Base-by-base conservation (phyloP, 352 stramenopile species). In the Globisporangium nodosum region DNA sequence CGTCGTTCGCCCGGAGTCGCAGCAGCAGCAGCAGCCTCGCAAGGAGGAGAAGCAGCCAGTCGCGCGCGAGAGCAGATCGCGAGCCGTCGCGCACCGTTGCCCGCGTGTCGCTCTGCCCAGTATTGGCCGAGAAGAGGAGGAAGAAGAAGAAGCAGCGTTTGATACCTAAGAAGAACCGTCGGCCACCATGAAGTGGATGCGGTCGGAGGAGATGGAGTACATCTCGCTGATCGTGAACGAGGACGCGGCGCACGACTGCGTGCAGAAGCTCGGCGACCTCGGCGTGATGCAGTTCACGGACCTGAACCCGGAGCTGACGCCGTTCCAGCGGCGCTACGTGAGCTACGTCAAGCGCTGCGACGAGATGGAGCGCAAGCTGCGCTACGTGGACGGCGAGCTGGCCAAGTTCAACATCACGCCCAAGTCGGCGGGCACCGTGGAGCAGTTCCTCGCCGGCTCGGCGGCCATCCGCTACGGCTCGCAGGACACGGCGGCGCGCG, bases 251-350 rank as follows among this genome's bases (percentile, higher is more conserved):
- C 96, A 99, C 76, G 89, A 98, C 73, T 98, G 92, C 69, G 85
- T 99, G 48, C 91, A 97, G 68, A 97, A 98, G 67, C 83, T 99
- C 7, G 97, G 96, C 53, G 93, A 96, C 54, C 68, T 99, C 24
- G 96, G 96, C 35, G 94, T 97, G 20, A 93, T 99, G 64, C 94
- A 99, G 69, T 99, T 99, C 74, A 99, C 96, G n/a, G 97, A 99
- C 74, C 70, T 99, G 58, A 99, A 99, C 77, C 96, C 95, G 49
- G 96, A 99, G 55, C 85, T 98, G 57, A 99, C 97, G 62, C 91
- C 96, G 11, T 99, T 99, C 78, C 97, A 99, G 79, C 96, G 97
- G 53, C 94, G 96, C 58, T 99, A 99, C 73, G 96, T 99, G 39
- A 96, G 85, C 52, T 99, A 98, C 72, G 96, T 99, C 56, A 98